Evolutionary conservation across 2,329 filamentous ascomycete genomes (phyloP).

Genomic region (Aspergillus sp.): DNA sequence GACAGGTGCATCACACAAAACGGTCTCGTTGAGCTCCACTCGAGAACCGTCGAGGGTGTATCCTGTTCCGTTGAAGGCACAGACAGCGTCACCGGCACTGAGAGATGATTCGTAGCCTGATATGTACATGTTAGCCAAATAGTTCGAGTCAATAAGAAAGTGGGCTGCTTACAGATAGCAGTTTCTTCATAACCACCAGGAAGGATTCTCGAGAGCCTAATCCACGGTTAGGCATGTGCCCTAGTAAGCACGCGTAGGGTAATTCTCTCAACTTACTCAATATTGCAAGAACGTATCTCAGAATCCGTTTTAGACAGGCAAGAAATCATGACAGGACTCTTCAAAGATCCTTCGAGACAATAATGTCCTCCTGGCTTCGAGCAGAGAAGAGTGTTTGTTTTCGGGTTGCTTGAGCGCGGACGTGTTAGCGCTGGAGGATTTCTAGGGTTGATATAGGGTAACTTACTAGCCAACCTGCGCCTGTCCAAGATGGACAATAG

Average conservation of each 20-base stretch:
- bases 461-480: background rate
- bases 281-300: slow-evolving; percentile 13
- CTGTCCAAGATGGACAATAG: background rate
- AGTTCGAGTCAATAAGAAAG: background rate
- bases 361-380: slow-evolving; percentile 12
- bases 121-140: background rate
- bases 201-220: slow-evolving; percentile 11
- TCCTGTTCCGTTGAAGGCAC: slow-evolving; percentile 21
- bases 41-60: slow-evolving; percentile 7
- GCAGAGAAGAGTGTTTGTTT: slow-evolving; percentile 14
- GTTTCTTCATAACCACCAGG: slow-evolving; percentile 7
- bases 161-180: slow-evolving; percentile 12
- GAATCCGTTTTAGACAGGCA: slow-evolving; percentile 7
- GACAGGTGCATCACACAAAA: slow-evolving; percentile 5
- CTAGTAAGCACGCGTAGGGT: too few relatives aligned
- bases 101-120: slow-evolving; percentile 12
- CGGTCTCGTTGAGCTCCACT: slow-evolving; percentile 9
- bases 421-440: background rate
- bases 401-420: slow-evolving; percentile 6
- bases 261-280: slow-evolving; percentile 7
- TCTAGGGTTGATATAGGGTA: background rate
- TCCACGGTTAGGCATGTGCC: background rate
- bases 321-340: slow-evolving; percentile 9
- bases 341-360: slow-evolving; percentile 13
- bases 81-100: slow-evolving; percentile 15